Evolutionary conservation across 768 basidiomycete genomes (phyloP).

Genomic region (Thelephora aurantiotincta): DNA sequence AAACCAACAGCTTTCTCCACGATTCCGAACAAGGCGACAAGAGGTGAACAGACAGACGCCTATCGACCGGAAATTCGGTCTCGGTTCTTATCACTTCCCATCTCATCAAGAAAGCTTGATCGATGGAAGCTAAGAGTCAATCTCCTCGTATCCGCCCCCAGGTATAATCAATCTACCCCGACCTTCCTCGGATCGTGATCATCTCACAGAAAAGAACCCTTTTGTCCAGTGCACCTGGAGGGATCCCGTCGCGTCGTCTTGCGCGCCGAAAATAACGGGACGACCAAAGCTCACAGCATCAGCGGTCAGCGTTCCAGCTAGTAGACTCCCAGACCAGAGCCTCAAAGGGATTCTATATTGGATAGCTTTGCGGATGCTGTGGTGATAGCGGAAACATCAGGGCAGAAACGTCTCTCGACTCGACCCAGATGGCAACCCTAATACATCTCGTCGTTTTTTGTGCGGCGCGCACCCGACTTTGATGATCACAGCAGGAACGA

Average conservation of each 20-base stretch:
- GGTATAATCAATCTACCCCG: slow-evolving; percentile 25
- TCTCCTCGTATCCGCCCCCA: slow-evolving; percentile 50
- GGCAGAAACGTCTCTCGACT: no score
- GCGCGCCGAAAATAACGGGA: slow-evolving; percentile 22
- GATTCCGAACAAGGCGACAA: slow-evolving; percentile 27
- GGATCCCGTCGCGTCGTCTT: slow-evolving; percentile 78
- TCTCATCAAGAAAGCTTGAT: slow-evolving; percentile 49
- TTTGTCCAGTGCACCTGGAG: slow-evolving; percentile 45
- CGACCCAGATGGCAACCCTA: no score
- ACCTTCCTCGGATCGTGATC: neutral
- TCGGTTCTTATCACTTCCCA: slow-evolving; percentile 79
- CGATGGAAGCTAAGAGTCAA: slow-evolving; percentile 47
- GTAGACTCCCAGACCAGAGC: slow-evolving; percentile 14
- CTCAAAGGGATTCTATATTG: slow-evolving; percentile 26
- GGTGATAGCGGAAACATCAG: slow-evolving; percentile 48
- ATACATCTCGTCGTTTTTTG: no score
- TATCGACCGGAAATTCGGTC: slow-evolving; percentile 81
- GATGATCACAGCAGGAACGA: no score
- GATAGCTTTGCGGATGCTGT: slow-evolving; percentile 50
- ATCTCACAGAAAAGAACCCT: neutral
- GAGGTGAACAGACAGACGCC: slow-evolving; percentile 31
- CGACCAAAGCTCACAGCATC: slow-evolving; percentile 57
- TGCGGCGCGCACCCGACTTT: no score
- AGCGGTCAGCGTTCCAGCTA: slow-evolving; percentile 82
- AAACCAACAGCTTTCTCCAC: slow-evolving; percentile 89